These are phyloP conservation scores for Plasmopara viticola DNA, from an alignment of 352 stramenopile species.

Conservation along the genomic window DNA sequence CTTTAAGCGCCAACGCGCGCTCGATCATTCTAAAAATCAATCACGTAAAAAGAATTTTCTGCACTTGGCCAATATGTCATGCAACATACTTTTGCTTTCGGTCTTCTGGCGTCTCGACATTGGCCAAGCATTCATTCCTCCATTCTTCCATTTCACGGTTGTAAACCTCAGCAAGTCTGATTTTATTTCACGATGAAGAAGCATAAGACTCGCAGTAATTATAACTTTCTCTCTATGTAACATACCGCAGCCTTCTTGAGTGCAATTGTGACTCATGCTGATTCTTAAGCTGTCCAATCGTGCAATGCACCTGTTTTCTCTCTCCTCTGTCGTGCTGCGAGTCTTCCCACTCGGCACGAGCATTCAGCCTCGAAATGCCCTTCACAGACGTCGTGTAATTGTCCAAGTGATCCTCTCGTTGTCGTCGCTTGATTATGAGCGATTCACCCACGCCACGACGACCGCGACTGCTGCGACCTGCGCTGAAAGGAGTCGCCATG, in stretches of 20 bases:
- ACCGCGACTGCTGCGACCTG: slow-evolving; percentile 6
- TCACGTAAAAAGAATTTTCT: too few species aligned
- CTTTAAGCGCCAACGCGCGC: slow-evolving; percentile 62
- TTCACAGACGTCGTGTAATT: slow-evolving; percentile 51
- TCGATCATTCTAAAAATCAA: slow-evolving; percentile 55
- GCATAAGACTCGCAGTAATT: too few species aligned
- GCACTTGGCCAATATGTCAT: background rate
- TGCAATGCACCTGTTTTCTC: slow-evolving; percentile 36
- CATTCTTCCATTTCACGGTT: slow-evolving; percentile 74
- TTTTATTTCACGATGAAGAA: background rate
- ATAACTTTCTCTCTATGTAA: too few species aligned
- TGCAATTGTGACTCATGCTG: slow-evolving; percentile 72
- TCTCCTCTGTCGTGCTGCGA: slow-evolving; percentile 49
- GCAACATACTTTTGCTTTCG: slow-evolving; percentile 61
- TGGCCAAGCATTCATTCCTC: slow-evolving; percentile 53
- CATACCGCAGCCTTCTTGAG: slow-evolving; percentile 41
- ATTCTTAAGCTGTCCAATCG: slow-evolving; percentile 51
- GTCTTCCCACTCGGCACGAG: slow-evolving; percentile 69
- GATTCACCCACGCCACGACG: slow-evolving; percentile 57
- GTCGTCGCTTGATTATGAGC: slow-evolving; percentile 63
- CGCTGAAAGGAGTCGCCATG: slow-evolving; percentile 15
- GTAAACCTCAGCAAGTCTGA: slow-evolving; percentile 62
- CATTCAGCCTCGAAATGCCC: slow-evolving; percentile 39
- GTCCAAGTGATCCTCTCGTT: slow-evolving; percentile 58
- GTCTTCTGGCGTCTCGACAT: slow-evolving; percentile 72